Conservation (phyloP, 164 flowering plant genomes). For the Vitis vinifera region ASM3070453v1 NC_081815.1:3840001-3840500, state of each 20-base stretch:
- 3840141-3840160: conserved; percentile 95
- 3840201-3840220: conserved; percentile 7
- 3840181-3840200: conserved; percentile 50
- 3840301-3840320: background rate
- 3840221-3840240: background rate
- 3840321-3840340: too few species aligned
- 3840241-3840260: background rate
- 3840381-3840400: too few species aligned
- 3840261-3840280: background rate
- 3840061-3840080: conserved; percentile 98
- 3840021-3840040: background rate
- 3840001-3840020: background rate
- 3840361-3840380: too few species aligned
- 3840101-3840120: conserved; percentile 99
- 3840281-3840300: background rate
- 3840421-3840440: too few species aligned
- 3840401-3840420: too few species aligned
- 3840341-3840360: too few species aligned
- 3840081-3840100: conserved; percentile 96
- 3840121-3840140: conserved; percentile 99
- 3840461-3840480: too few species aligned
- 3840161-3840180: conserved; percentile 96
- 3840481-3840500: too few species aligned
- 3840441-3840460: too few species aligned
- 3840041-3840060: conserved; percentile 56